Base-by-base conservation (phyloP, 805 yeast genomes). In the Barnettozyma pratensis region DNA sequence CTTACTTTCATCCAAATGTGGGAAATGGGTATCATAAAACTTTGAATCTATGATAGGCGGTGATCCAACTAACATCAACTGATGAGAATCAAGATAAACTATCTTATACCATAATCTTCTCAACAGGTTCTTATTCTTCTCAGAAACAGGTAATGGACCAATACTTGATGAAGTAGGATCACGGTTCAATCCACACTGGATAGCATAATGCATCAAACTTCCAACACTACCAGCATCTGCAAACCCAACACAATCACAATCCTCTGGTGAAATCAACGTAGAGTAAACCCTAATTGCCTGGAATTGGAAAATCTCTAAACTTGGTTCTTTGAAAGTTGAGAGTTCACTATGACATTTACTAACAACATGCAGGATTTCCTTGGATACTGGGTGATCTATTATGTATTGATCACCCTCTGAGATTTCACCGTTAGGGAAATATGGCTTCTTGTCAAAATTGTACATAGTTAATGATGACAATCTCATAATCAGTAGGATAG, bases 31-130 rank as follows among this genome's bases (percentile, higher is more conserved):
- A 38, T 61, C 62, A 43, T 54, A 54, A 28, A 50, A 54, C 14
- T 47, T 45, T 0, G 47, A 34, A 32, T 52, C 55, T 37, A 61
- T 54, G n/a, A 59, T 34, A 7, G 64, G 54, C 1, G 63, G 61
- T 11, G 48, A 34, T 1, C 65, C 65, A 25, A 45, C 45, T 1
- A 48, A 34, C 55, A 60, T 50, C 32, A 55, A 14, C 34, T 54
- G 60, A 37, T 58, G 51, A 10, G 54, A 47, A 40, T 60, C 61
- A 32, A 58, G 32, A 14, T 50, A 53, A 4, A 54, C 45, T 27
- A 59, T 46, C 28, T 49, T 45, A 29, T 51, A 51, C 65, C 65
- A 61, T 14, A 61, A 37, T 31, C 65, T 49, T 54, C 64, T 54
- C n/a, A 51, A 39, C 34, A 56, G 14, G 37, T 59, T 59, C 11